Evolutionary conservation across 1,284 basidiomycete species (phyloP).

Genomic region (Naganishia liquefaciens): DNA sequence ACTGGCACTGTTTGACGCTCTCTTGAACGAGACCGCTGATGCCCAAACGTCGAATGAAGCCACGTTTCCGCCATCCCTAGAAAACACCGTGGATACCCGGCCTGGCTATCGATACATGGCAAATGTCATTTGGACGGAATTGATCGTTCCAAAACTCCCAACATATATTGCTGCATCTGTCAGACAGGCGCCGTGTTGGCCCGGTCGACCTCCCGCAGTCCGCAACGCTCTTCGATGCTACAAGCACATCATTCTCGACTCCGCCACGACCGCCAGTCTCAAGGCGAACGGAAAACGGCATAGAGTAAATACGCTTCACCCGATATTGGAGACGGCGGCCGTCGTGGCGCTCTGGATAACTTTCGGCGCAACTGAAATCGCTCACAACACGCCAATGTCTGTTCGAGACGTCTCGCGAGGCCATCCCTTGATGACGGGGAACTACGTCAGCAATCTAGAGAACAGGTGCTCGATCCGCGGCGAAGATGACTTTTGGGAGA

Average conservation of each 20-base stretch:
- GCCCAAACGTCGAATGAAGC: not conserved
- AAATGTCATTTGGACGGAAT: constrained; percentile 40
- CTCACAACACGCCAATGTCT: constrained; percentile 36
- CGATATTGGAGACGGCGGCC: constrained; percentile 41
- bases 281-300: constrained; percentile 36
- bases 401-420: constrained; percentile 38
- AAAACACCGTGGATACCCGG: constrained; percentile 14
- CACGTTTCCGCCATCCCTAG: constrained; percentile 1
- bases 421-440: constrained; percentile 40
- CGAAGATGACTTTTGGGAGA: constrained; percentile 39
- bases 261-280: constrained; percentile 32
- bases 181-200: constrained; percentile 38
- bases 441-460: constrained; percentile 40
- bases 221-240: not conserved
- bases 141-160: constrained; percentile 44
- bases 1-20: constrained; percentile 13
- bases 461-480: constrained; percentile 13
- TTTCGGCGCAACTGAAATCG: constrained; percentile 20
- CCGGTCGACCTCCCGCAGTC: constrained; percentile 26
- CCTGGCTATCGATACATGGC: constrained; percentile 33
- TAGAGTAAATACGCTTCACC: constrained; percentile 44
- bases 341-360: constrained; percentile 40
- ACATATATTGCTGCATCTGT: constrained; percentile 39
- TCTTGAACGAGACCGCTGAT: not conserved
- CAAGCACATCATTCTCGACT: constrained; percentile 32